Conservation (phyloP, 352 stramenopile species). For the Globisporangium alternatum region DNA sequence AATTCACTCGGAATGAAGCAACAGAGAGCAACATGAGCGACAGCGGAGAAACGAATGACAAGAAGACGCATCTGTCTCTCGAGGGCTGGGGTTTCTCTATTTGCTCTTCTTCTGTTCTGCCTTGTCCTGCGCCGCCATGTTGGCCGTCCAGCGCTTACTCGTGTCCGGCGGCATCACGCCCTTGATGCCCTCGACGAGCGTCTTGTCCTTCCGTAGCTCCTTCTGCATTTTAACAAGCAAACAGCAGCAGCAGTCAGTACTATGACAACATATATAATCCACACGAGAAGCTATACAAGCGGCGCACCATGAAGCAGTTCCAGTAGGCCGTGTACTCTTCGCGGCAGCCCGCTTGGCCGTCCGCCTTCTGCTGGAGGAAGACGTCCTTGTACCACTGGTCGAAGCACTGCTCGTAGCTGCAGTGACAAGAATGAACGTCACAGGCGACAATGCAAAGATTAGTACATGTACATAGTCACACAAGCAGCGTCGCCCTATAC, state of each 20-base stretch:
- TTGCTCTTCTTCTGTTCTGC: not conserved
- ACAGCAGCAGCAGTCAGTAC: not conserved
- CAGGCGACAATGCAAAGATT: not conserved
- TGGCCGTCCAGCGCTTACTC: constrained; percentile 38
- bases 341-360: constrained; percentile 69
- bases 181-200: constrained; percentile 60
- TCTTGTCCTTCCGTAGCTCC: constrained; percentile 59
- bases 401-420: constrained; percentile 82
- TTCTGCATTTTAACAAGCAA: constrained; percentile 28
- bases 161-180: constrained; percentile 61
- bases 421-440: not conserved
- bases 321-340: constrained; percentile 80
- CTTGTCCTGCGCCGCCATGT: constrained; percentile 13
- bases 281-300: not conserved
- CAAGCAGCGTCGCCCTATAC: not conserved
- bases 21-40: too few species aligned
- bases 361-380: constrained; percentile 77
- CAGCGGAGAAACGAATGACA: too few species aligned
- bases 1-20: too few species aligned
- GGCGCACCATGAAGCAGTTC: constrained; percentile 62
- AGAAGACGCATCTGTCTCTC: too few species aligned
- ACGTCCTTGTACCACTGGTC: constrained; percentile 86
- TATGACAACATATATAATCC: not conserved
- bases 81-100: constrained; percentile 13
- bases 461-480: not conserved